A percentile compares a stretch with the other conserved stretches of the same genome.
Evolutionary conservation across 352 stramenopile species (phyloP).

Genomic region (Globisporangium carolinianum): DNA sequence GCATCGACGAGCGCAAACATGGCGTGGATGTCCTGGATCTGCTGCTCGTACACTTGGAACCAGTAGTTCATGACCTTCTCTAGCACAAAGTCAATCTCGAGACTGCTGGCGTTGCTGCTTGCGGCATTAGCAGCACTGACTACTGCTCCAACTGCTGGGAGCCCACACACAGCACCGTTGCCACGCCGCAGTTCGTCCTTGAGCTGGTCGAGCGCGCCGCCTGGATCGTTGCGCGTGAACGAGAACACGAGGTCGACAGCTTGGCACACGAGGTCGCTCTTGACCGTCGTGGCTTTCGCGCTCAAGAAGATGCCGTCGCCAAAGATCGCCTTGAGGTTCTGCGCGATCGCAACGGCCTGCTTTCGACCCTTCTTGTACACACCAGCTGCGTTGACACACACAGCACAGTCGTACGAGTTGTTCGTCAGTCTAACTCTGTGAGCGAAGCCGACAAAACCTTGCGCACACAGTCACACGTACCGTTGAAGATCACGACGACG

Average conservation of each 20-base stretch:
- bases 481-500: conserved; percentile 71
- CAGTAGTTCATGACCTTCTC: conserved; percentile 77
- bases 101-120: conserved; percentile 3
- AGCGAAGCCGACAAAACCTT: not conserved
- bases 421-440: not conserved
- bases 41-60: conserved; percentile 69
- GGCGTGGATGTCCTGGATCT: conserved; percentile 68
- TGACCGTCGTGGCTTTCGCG: conserved; percentile 36
- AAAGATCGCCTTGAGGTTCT: conserved; percentile 63
- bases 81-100: conserved; percentile 70
- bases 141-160: not conserved
- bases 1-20: conserved; percentile 69
- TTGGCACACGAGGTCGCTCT: conserved; percentile 54
- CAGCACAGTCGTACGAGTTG: conserved; percentile 1
- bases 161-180: too few species aligned
- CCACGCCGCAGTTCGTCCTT: not conserved
- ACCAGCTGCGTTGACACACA: conserved; percentile 24
- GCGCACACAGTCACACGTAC: conserved; percentile 18
- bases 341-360: conserved; percentile 53
- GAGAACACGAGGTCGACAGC: conserved; percentile 75
- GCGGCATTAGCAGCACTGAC: not conserved
- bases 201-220: conserved; percentile 5
- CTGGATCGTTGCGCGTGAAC: conserved; percentile 37
- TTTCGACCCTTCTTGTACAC: conserved; percentile 66
- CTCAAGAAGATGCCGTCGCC: conserved; percentile 64